Evolutionary conservation across 768 basidiomycete species (phyloP).

Genomic region (Trametes meyenii): DNA sequence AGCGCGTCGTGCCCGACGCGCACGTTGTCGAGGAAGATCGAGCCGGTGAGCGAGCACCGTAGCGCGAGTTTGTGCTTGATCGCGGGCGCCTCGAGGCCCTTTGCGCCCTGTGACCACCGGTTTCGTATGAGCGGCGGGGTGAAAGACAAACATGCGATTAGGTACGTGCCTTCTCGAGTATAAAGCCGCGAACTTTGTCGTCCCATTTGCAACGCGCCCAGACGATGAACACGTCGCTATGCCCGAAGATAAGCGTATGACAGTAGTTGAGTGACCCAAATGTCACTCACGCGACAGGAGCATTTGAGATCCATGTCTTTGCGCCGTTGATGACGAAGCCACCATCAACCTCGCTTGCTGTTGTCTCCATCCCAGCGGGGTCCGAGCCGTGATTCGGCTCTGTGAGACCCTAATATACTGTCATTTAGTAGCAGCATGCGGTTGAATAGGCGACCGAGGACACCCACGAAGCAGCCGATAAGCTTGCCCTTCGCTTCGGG

Average conservation of each 20-base stretch:
- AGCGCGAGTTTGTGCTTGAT: slow-evolving; percentile 95
- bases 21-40: slow-evolving; percentile 92
- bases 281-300: slow-evolving; percentile 76
- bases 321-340: slow-evolving; percentile 87
- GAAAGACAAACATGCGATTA: neutral
- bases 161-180: slow-evolving; percentile 78
- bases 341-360: slow-evolving; percentile 80
- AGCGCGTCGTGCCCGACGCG: slow-evolving; percentile 72
- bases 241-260: slow-evolving; percentile 1
- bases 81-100: slow-evolving; percentile 80
- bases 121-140: neutral
- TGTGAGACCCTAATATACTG: slow-evolving; percentile 71
- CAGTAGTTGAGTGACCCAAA: neutral
- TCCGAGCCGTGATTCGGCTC: slow-evolving; percentile 98
- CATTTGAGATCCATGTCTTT: slow-evolving; percentile 98
- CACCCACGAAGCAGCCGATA: slow-evolving; percentile 83
- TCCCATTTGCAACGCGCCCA: slow-evolving; percentile 99
- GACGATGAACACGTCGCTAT: slow-evolving; percentile 84
- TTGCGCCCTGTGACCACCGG: slow-evolving; percentile 58
- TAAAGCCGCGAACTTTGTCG: slow-evolving; percentile 83
- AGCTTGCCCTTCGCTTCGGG: slow-evolving; percentile 79
- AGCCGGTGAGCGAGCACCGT: slow-evolving; percentile 80
- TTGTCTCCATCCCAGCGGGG: slow-evolving; percentile 97
- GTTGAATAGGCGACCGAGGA: slow-evolving; percentile 1
- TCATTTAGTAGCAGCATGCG: neutral